Conservation (phyloP, 176 grass and related monocot species). For the Avena eriantha region DNA sequence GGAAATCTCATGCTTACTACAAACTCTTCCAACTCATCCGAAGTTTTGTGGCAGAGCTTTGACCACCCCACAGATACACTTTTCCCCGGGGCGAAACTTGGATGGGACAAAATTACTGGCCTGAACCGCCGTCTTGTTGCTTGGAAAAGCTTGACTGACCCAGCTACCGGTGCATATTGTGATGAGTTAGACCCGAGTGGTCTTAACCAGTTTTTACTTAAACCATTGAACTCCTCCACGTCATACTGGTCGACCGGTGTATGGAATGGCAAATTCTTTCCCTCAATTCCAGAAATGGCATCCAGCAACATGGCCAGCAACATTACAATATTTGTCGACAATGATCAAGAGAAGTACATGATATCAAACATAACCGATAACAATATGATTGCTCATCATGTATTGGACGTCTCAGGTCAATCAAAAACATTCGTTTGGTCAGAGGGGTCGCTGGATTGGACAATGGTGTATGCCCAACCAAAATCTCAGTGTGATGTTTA, state of each 20-base stretch:
- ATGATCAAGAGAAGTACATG: conserved; percentile 40
- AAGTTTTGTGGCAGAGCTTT: no score
- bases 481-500: conserved; percentile 41
- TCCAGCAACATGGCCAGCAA: no score
- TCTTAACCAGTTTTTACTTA: background rate
- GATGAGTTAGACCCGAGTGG: background rate
- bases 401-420: no score
- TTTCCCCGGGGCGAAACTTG: no score
- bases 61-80: no score
- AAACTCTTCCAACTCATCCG: no score
- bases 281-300: conserved; percentile 26
- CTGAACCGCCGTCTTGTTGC: no score
- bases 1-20: no score
- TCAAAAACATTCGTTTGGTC: background rate
- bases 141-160: no score
- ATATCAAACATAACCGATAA: background rate
- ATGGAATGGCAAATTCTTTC: conserved; percentile 50
- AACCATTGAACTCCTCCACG: background rate
- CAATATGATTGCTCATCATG: background rate
- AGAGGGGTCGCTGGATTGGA: conserved; percentile 12
- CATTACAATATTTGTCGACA: conserved; percentile 18
- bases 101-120: no score
- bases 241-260: conserved; percentile 10
- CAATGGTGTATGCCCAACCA: conserved; percentile 23
- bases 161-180: no score